Evolutionary conservation across 176 grass and related monocot species (phyloP).

Genomic region (Carex kokanica): DNA sequence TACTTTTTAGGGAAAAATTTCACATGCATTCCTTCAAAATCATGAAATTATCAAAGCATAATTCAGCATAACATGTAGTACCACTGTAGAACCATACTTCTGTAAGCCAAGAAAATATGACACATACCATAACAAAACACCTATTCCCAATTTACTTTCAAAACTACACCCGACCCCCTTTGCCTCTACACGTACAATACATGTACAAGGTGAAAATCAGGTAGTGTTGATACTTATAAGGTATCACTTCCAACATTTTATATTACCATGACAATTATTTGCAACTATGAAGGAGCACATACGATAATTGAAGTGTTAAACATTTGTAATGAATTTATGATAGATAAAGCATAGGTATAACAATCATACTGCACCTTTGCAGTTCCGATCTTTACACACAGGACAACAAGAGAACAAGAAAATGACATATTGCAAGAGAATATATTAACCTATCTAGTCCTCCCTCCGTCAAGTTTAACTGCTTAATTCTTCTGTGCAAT

Average conservation of each 20-base stretch:
- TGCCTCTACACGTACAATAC: neutral
- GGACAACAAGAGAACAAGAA: slow-evolving; percentile 18
- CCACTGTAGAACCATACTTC: neutral
- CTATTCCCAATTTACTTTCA: neutral
- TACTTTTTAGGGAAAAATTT: neutral
- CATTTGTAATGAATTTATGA: neutral
- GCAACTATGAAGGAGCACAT: slow-evolving; percentile 5
- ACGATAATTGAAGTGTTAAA: neutral
- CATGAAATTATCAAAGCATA: neutral
- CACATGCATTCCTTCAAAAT: neutral
- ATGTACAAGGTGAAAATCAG: neutral
- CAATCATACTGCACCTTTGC: slow-evolving; percentile 45
- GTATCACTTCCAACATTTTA: slow-evolving; percentile 10
- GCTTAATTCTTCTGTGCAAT: too few relatives aligned
- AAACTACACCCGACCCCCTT: neutral
- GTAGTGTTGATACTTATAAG: neutral
- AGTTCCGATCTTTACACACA: slow-evolving; percentile 73
- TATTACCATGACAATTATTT: too few relatives aligned
- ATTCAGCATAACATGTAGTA: neutral
- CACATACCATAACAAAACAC: neutral
- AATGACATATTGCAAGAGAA: too few relatives aligned
- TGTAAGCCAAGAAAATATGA: neutral
- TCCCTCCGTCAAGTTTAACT: too few relatives aligned
- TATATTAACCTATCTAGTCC: too few relatives aligned
- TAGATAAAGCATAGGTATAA: slow-evolving; percentile 12